Percentiles rank a stretch among this genome's conserved stretches.
These are phyloP conservation scores for Cyclotella baltica DNA, from an alignment of 108 stramenopile genomes.

Conservation along the genomic window DNA sequence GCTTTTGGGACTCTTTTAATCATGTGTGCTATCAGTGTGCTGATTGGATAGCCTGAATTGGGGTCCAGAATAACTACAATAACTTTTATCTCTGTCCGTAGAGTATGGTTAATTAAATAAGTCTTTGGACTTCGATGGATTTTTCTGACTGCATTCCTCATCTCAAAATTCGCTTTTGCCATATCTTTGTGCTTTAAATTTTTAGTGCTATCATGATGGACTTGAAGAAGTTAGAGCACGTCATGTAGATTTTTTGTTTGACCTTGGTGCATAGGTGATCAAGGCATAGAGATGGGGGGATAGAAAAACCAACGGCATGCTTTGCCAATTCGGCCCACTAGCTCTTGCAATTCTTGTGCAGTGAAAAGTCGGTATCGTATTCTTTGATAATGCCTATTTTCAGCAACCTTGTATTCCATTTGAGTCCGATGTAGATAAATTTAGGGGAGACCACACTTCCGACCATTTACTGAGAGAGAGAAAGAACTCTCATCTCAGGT, in stretches of 20 bases:
- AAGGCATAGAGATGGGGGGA: conserved; percentile 26
- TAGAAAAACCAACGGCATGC: conserved; percentile 27
- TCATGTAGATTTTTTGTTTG: conserved; percentile 1
- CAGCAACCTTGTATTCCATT: not conserved
- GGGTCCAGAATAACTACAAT: conserved; percentile 2
- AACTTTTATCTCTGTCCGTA: conserved; percentile 21
- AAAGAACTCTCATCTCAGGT: not conserved
- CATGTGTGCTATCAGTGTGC: conserved; percentile 13
- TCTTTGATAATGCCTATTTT: conserved; percentile 1
- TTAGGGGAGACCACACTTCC: not conserved
- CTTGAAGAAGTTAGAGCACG: not conserved
- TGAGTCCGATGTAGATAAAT: not conserved
- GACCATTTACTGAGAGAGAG: conserved; percentile 30
- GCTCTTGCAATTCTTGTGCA: not conserved
- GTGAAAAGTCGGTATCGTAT: conserved; percentile 10
- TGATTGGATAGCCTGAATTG: not conserved
- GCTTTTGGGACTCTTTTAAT: not conserved
- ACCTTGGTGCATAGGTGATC: conserved; percentile 9
- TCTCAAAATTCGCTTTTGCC: not conserved
- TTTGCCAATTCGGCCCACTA: conserved; percentile 16
- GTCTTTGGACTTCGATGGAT: not conserved
- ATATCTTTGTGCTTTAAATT: not conserved
- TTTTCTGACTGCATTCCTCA: not conserved
- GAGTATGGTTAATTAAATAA: conserved; percentile 10
- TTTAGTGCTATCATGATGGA: not conserved